A percentile compares a stretch with the other conserved stretches of the same genome.
These are phyloP conservation scores for Intubia oerlemansii DNA, from an alignment of 2,329 filamentous ascomycete genomes.

Conservation along the genomic window DNA sequence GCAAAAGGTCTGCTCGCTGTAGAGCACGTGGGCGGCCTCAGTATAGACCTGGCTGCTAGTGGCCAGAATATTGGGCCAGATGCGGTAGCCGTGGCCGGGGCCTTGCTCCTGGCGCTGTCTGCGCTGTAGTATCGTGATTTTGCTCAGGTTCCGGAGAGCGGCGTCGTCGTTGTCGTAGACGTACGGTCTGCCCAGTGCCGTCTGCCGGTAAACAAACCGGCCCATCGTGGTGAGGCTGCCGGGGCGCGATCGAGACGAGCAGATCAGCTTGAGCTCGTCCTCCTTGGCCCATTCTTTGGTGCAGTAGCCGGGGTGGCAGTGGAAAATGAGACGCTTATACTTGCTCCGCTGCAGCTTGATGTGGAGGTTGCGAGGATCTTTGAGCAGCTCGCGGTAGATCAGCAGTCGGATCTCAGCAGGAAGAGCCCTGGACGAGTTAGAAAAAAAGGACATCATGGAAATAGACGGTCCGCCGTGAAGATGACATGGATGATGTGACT, in stretches of 20 bases:
- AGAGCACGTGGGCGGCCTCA: not conserved
- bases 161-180: not conserved
- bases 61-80: conserved; percentile 1
- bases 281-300: not conserved
- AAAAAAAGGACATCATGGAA: too few relatives aligned
- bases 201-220: not conserved
- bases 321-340: not conserved
- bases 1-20: conserved; percentile 1
- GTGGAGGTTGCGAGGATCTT: not conserved
- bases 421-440: conserved; percentile 22
- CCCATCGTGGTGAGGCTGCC: not conserved
- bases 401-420: conserved; percentile 23
- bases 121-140: not conserved
- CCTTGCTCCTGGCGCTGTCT: not conserved
- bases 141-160: not conserved
- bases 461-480: too few relatives aligned
- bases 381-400: conserved; percentile 8
- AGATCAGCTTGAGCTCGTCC: not conserved
- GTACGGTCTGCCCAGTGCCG: not conserved
- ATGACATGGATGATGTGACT: too few relatives aligned
- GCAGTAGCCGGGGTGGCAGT: not conserved
- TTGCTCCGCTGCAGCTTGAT: not conserved
- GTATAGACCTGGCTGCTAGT: not conserved
- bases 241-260: not conserved
- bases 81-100: not conserved